Conservation (phyloP, 306 rosid species). For the Pyrus bretschneideri region DNA sequence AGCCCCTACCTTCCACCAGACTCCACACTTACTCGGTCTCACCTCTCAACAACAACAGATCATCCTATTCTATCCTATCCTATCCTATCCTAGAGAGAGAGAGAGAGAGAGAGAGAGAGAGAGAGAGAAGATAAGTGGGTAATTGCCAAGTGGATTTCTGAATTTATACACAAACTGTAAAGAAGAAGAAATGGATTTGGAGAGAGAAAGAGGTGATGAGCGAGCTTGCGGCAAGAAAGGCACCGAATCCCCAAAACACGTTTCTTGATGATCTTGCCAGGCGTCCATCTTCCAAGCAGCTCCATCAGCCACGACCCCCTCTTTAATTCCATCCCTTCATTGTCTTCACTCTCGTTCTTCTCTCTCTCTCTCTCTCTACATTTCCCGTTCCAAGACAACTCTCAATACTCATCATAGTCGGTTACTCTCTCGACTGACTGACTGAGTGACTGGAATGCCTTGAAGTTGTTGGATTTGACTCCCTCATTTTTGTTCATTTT, state of each 20-base stretch:
- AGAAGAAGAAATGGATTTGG: neutral
- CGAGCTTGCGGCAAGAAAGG: conserved; percentile 6
- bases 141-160: neutral
- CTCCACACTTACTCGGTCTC: too few relatives aligned
- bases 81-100: neutral
- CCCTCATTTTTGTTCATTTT: too few relatives aligned
- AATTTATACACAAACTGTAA: neutral
- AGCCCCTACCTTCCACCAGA: neutral
- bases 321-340: neutral
- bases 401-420: too few relatives aligned
- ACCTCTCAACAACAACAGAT: too few relatives aligned
- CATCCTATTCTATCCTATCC: too few relatives aligned
- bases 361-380: neutral
- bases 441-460: too few relatives aligned
- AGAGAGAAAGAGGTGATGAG: neutral
- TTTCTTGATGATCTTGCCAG: conserved; percentile 44
- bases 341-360: neutral
- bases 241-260: conserved; percentile 35
- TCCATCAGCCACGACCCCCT: conserved; percentile 10
- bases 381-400: too few relatives aligned
- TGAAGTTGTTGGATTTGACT: too few relatives aligned
- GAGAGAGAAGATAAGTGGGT: neutral
- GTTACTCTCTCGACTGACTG: too few relatives aligned
- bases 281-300: conserved; percentile 26
- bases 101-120: neutral